Conservation (phyloP, 108 stramenopile genomes). For the Aurantiochytrium sp. region DNA sequence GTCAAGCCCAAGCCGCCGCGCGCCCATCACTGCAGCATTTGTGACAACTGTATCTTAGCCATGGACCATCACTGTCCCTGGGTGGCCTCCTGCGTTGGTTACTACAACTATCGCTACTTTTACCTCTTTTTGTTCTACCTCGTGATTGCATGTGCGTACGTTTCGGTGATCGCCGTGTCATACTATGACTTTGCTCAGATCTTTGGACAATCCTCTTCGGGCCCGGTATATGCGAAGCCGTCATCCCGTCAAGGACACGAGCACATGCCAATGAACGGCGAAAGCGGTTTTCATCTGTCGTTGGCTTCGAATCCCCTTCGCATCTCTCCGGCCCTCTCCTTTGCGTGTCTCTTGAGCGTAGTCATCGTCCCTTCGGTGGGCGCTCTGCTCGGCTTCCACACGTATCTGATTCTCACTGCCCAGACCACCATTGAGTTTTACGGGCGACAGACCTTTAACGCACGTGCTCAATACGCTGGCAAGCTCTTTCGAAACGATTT, state of each 20-base stretch:
- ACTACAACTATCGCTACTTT: conserved; percentile 98
- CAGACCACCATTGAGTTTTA: conserved; percentile 13
- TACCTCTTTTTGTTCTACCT: conserved; percentile 92
- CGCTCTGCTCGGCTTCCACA: background rate
- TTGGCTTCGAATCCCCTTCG: background rate
- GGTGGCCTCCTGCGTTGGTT: conserved; percentile 98
- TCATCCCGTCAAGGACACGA: background rate
- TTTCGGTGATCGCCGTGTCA: background rate
- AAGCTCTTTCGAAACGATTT: background rate
- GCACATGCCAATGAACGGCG: no score
- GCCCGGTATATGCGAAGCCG: background rate
- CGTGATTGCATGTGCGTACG: conserved; percentile 71
- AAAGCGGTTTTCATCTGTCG: no score
- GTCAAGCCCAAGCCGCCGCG: background rate
- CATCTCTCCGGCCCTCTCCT: background rate
- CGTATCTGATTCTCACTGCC: background rate
- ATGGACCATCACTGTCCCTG: conserved; percentile 75
- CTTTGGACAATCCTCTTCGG: background rate
- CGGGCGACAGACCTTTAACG: background rate
- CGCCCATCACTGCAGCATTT: conserved; percentile 9
- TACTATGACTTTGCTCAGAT: background rate
- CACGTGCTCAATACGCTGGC: background rate
- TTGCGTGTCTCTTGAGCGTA: background rate
- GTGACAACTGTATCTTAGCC: background rate
- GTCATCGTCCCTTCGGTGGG: background rate